These are phyloP conservation scores for Coemansia aciculifera DNA, from an alignment of 192 early-diverging fungal genomes.

Conservation along the genomic window DNA sequence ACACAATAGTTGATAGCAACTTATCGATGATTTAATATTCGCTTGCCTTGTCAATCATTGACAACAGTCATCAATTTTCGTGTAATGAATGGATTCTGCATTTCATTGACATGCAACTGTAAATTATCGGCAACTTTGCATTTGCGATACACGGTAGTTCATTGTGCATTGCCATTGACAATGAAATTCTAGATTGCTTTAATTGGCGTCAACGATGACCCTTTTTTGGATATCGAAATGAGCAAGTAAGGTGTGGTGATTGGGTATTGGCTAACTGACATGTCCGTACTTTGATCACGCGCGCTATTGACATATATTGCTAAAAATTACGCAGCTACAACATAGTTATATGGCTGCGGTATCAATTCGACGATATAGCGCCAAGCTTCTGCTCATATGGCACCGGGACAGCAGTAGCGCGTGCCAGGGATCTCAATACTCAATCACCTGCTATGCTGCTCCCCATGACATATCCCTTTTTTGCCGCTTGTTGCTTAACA, in stretches of 20 bases:
- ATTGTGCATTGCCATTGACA: not conserved
- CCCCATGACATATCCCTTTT: not conserved
- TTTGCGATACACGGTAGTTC: not conserved
- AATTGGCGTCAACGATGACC: not conserved
- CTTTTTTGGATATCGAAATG: not conserved
- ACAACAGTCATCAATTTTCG: not conserved
- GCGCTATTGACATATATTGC: conserved; percentile 5
- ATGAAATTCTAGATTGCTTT: not conserved
- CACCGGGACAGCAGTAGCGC: conserved; percentile 1
- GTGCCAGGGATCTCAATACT: conserved; percentile 3
- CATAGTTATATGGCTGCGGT: not conserved
- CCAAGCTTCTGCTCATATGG: not conserved
- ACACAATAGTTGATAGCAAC: not conserved
- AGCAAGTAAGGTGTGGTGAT: not conserved
- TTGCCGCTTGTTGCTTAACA: not conserved
- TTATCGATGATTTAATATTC: not conserved
- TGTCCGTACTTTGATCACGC: not conserved
- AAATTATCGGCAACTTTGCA: not conserved
- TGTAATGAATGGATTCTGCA: conserved; percentile 1
- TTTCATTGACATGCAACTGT: not conserved
- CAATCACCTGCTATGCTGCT: not conserved
- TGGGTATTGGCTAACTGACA: not conserved
- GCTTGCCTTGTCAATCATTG: not conserved
- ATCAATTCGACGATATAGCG: not conserved
- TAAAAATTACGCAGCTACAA: not conserved